These are phyloP conservation scores for Curvularia verruculosa DNA, from an alignment of 2,329 filamentous ascomycete species.

Conservation along the genomic window DNA sequence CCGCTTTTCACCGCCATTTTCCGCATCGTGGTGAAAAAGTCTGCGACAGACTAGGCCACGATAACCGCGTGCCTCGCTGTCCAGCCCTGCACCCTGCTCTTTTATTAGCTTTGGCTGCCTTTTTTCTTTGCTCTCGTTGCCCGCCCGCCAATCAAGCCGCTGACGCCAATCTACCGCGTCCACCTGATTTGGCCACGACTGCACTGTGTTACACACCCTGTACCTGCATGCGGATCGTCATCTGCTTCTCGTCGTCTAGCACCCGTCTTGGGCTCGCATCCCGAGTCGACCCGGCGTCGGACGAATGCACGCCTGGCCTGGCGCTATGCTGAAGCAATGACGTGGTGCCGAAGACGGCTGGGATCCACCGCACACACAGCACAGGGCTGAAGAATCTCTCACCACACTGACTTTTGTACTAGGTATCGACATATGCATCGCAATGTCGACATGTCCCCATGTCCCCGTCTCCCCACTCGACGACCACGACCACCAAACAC, in stretches of 20 bases:
- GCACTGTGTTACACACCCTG: slow-evolving; percentile 11
- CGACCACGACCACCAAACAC: neutral
- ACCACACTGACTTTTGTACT: too few relatives aligned
- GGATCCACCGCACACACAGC: slow-evolving; percentile 8
- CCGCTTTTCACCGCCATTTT: slow-evolving; percentile 25
- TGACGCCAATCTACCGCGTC: neutral
- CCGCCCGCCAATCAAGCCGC: slow-evolving; percentile 6
- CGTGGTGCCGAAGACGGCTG: slow-evolving; percentile 10
- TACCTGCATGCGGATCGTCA: slow-evolving; percentile 17
- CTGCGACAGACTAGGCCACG: slow-evolving; percentile 12
- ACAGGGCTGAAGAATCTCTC: slow-evolving; percentile 14
- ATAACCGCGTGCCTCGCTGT: slow-evolving; percentile 4
- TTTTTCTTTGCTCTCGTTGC: neutral
- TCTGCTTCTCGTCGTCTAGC: too few relatives aligned
- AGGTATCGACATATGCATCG: too few relatives aligned
- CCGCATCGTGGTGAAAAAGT: slow-evolving; percentile 12
- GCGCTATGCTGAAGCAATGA: slow-evolving; percentile 14
- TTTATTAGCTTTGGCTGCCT: neutral
- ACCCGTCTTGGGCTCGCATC: slow-evolving; percentile 9
- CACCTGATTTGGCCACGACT: slow-evolving; percentile 12
- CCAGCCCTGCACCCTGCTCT: slow-evolving; percentile 2
- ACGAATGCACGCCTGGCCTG: slow-evolving; percentile 10
- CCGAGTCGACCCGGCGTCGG: slow-evolving; percentile 22
- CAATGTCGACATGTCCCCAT: neutral
- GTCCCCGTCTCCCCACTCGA: neutral